Base-by-base conservation (phyloP, 306 rosid species). In the Pyrus bretschneideri region DNA sequence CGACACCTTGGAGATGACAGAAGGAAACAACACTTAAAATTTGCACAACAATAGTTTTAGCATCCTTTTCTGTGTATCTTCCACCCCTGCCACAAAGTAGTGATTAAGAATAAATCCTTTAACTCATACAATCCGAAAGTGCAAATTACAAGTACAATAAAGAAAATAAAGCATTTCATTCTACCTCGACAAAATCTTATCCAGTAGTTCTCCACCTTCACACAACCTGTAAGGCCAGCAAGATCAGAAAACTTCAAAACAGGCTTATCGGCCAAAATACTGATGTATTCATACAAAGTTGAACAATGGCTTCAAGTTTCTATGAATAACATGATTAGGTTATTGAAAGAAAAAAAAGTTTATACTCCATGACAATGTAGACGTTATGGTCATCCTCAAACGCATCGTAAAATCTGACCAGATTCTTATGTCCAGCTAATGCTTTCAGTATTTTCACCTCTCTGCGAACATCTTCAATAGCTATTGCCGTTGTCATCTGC, bases 311-410 rank as follows among this genome's bases (percentile, higher is more conserved):
- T 64, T 46, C 35, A 40, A 51, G 15, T 6, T 62, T 44, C 31
- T 61, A 38, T 11, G n/a, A 30, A 60, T 22, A 57, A 29, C 10
- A 49, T 46, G 13, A 55, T 9, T 9, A 52, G 10, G 23, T 14
- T 44, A 42, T 23, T 15, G 51, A 12, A 21, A 14, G 21, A 2
- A 15, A 27, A 27, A 46, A 59, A 51, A 45, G 17, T 21, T 84
- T 97, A n/a, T 92, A 95, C 98, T 95, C 98, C 98, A 95, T 95
- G 73, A 89, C 98, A 76, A 95, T 88, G 91, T 90, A 95, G 79
- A 95, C 90, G 10, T 92, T 90, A 87, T 86, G 84, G 67, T 75
- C 87, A 81, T 95, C 98, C 88, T 92, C 98, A 81, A 90, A 92
- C 52, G 93, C 90, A 70, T 90, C 97, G 46, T 95, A 82, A 86